phyloP scores from a whole-genome alignment of 116 monocot species.

The Trichopus zeylanicus region DNA sequence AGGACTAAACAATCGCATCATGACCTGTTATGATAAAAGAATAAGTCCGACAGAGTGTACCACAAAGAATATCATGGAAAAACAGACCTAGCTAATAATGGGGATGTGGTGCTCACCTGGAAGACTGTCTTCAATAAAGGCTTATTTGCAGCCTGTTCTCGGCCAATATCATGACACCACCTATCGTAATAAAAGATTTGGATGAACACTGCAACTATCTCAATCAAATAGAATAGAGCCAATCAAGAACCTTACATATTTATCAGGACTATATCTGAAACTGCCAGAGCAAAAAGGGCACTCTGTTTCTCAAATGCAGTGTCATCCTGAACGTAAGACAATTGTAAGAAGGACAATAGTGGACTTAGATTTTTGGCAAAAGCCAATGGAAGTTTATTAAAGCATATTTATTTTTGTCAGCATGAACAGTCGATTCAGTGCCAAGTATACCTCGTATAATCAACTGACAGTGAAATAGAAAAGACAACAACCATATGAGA shows the following conservation, averaged over 20 bases:
- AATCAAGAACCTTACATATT: slow-evolving; percentile 66
- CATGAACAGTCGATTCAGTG: too few relatives aligned
- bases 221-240: too few relatives aligned
- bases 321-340: slow-evolving; percentile 65
- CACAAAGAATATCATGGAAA: too few relatives aligned
- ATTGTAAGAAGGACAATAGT: neutral
- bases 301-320: slow-evolving; percentile 98
- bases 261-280: slow-evolving; percentile 95
- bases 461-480: neutral
- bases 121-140: slow-evolving; percentile 97
- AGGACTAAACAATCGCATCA: slow-evolving; percentile 96
- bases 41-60: too few relatives aligned
- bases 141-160: slow-evolving; percentile 97
- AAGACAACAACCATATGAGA: neutral
- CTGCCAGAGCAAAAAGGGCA: slow-evolving; percentile 95
- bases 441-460: too few relatives aligned
- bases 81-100: too few relatives aligned
- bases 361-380: neutral
- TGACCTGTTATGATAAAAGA: slow-evolving; percentile 43
- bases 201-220: too few relatives aligned
- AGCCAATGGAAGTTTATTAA: neutral
- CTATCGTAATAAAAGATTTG: slow-evolving; percentile 21
- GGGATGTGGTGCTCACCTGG: slow-evolving; percentile 65
- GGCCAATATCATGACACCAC: slow-evolving; percentile 99
- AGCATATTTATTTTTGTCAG: neutral